These are phyloP conservation scores for Coelastrella sp. DNA, from an alignment of 139 green algal genomes.

Conservation along the genomic window DNA sequence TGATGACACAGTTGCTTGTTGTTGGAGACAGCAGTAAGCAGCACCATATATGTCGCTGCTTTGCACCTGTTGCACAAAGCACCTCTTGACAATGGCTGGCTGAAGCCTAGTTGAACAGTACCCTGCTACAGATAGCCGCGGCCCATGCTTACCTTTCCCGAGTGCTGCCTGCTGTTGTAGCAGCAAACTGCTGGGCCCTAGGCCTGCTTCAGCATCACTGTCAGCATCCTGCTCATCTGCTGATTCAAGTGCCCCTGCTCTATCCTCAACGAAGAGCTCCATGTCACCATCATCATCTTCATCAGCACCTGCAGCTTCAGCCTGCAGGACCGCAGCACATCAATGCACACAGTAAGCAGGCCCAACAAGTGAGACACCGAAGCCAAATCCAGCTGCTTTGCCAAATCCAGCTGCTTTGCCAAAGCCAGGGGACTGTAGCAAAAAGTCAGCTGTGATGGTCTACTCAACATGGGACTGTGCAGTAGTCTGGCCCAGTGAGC, in stretches of 20 bases:
- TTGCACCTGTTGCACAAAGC: not conserved
- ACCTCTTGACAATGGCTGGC: not conserved
- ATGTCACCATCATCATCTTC: not conserved
- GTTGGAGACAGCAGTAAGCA: too few relatives aligned
- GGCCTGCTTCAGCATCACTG: conserved; percentile 18
- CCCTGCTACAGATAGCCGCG: not conserved
- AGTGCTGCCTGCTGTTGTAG: conserved; percentile 41
- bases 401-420: too few relatives aligned
- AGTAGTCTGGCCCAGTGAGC: too few relatives aligned
- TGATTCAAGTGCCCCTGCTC: not conserved
- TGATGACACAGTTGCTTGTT: not conserved
- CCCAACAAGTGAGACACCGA: too few relatives aligned
- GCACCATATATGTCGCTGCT: too few relatives aligned
- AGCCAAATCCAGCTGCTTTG: too few relatives aligned
- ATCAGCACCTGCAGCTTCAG: not conserved
- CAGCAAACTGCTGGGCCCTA: conserved; percentile 16
- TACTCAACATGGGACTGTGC: too few relatives aligned
- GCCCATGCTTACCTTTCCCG: not conserved
- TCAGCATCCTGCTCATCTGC: not conserved
- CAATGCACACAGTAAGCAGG: too few relatives aligned
- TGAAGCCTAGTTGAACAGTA: not conserved
- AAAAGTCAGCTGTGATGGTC: too few relatives aligned
- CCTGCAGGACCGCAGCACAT: not conserved
- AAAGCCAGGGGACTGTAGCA: too few relatives aligned
- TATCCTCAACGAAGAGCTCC: conserved; percentile 30